Base-by-base conservation (phyloP, 495 filamentous ascomycete species). In the Penicillium herquei region DNA sequence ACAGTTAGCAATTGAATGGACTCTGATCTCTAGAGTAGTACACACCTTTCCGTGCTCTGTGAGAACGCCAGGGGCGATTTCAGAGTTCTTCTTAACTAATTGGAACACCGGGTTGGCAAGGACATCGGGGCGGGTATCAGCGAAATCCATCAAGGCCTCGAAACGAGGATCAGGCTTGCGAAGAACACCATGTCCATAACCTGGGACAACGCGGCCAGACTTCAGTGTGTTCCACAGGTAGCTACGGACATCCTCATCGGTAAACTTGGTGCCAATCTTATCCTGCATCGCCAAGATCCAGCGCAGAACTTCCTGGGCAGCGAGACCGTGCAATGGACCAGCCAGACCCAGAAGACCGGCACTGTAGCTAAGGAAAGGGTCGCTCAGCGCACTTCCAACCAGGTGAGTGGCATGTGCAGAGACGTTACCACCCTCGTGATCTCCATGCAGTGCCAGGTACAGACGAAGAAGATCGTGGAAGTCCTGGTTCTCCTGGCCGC, bases 381-480 rank as follows among this genome's bases (percentile, higher is more conserved):
- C 95, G 71, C 87, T 90, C 52, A 98, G 83, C 8, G 95, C 95
- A 57, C 87, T 92, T n/a, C 94, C 94, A 34, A 98, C 95, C 8
- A 98, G 81, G 73, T 98, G 94, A 18, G 94, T 98, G n/a, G 94
- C 78, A 70, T 98, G 94, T 4, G 94, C 94, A 1, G 92, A 96
- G 52, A 98, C 94, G 67, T 98, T 98, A 51, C 94, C 94, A 54
- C 94, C 94, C 71, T 98, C 94, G 78, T 98, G 94, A 75, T 98
- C 94, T 43, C 93, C 93, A 77, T 98, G 94, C 10, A 98, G 85
- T 26, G 94, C 93, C 16, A 98, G 84, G 76, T 98, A 98, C 16
- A 98, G 73, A 55, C 94, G 81, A 26, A 98, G 81, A 16, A 98
- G 79, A 63, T 98, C 94, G 68, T 98, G 93, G 82, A 98, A 98